These are phyloP conservation scores for Ustilago curta DNA, from an alignment of 1,284 basidiomycete species.

Conservation along the genomic window DNA sequence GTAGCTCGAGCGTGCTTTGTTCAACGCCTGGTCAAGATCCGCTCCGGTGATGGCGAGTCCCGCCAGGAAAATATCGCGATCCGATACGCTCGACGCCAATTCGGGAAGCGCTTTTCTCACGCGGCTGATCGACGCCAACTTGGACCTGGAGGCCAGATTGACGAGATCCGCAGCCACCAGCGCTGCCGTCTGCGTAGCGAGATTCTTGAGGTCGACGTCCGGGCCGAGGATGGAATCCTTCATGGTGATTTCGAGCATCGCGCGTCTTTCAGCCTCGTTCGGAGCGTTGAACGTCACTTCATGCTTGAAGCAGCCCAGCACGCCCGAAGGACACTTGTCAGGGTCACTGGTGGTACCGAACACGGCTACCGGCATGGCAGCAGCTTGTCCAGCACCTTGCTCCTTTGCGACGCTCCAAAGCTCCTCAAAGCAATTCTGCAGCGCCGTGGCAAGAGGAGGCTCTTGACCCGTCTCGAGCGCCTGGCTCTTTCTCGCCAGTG, in stretches of 20 bases:
- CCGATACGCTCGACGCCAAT: slow-evolving; percentile 14
- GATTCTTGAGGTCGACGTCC: slow-evolving; percentile 79
- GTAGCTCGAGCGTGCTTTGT: slow-evolving; percentile 82
- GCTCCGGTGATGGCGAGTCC: slow-evolving; percentile 76
- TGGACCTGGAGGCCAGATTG: slow-evolving; percentile 78
- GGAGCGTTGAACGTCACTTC: slow-evolving; percentile 83
- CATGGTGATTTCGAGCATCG: slow-evolving; percentile 76
- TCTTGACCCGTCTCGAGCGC: slow-evolving; percentile 79
- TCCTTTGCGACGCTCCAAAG: slow-evolving; percentile 70
- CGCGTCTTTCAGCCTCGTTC: slow-evolving; percentile 79
- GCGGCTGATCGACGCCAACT: slow-evolving; percentile 76
- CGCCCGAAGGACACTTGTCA: slow-evolving; percentile 76
- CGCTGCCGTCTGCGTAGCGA: slow-evolving; percentile 92
- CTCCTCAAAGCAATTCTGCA: slow-evolving; percentile 78
- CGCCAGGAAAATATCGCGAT: slow-evolving; percentile 69
- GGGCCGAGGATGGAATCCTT: slow-evolving; percentile 74
- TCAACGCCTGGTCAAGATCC: slow-evolving; percentile 82
- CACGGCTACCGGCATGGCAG: slow-evolving; percentile 50
- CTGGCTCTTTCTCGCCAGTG: slow-evolving; percentile 80
- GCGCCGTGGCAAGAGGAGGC: slow-evolving; percentile 75
- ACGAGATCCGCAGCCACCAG: slow-evolving; percentile 86
- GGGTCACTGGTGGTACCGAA: slow-evolving; percentile 81
- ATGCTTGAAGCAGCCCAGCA: slow-evolving; percentile 87
- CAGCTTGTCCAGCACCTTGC: background rate
- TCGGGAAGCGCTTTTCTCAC: slow-evolving; percentile 67